Percentiles rank a stretch among this genome's conserved stretches.
Evolutionary conservation across 306 rosid species (phyloP).

Genomic region (Alnus glutinosa): DNA sequence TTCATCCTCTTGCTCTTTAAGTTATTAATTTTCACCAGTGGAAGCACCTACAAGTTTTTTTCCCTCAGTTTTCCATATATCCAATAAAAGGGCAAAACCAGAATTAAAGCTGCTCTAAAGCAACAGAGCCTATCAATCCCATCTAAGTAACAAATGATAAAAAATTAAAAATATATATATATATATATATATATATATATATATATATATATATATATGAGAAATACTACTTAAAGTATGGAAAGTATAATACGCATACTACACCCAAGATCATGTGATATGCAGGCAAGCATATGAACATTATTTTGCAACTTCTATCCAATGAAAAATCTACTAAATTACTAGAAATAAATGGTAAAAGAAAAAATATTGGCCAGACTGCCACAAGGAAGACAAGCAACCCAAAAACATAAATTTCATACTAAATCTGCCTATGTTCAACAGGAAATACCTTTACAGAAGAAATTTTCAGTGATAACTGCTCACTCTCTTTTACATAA

Average conservation of each 20-base stretch:
- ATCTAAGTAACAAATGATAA: background rate
- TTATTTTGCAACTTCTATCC: background rate
- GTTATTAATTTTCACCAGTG: background rate
- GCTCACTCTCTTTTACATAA: constrained; percentile 57
- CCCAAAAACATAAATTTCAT: background rate
- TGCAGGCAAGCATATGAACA: constrained; percentile 4
- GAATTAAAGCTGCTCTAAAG: background rate
- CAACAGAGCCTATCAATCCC: background rate
- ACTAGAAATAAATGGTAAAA: background rate
- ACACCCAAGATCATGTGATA: background rate
- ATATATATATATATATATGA: background rate
- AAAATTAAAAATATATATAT: background rate
- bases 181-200: too few relatives aligned
- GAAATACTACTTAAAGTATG: background rate
- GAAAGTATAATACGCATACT: background rate
- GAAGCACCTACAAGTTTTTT: background rate
- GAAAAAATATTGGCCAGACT: background rate
- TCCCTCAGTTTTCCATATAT: background rate
- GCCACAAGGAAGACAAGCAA: background rate
- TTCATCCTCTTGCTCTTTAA: background rate
- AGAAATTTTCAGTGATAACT: constrained; percentile 52
- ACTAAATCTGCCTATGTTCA: constrained; percentile 9
- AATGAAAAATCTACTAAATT: background rate
- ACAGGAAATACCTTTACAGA: constrained; percentile 54
- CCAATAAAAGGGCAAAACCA: background rate